Evolutionary conservation across 2,329 filamentous ascomycete species (phyloP).

Genomic region (Diaporthe eres): DNA sequence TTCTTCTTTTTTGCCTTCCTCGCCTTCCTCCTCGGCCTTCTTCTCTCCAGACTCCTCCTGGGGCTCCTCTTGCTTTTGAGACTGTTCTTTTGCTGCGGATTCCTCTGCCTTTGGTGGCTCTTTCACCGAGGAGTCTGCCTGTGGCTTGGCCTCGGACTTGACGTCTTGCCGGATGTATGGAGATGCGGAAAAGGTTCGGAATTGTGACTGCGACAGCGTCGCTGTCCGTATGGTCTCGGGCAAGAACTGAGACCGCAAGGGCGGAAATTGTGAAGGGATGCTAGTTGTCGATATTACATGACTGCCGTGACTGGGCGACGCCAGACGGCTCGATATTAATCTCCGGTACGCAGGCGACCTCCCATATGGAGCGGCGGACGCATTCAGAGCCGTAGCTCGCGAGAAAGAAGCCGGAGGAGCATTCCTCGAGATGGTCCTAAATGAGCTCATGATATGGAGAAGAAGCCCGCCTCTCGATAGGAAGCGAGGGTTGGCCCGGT

Average conservation of each 20-base stretch:
- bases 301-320: conserved; percentile 49
- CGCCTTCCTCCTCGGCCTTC: conserved; percentile 58
- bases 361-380: conserved; percentile 53
- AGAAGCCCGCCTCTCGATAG: conserved; percentile 45
- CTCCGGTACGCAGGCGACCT: conserved; percentile 64
- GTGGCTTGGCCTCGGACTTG: conserved; percentile 50
- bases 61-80: conserved; percentile 56
- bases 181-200: conserved; percentile 57
- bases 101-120: conserved; percentile 49
- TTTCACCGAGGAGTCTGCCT: conserved; percentile 56
- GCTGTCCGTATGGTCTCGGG: conserved; percentile 57
- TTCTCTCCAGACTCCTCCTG: conserved; percentile 61
- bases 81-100: conserved; percentile 51
- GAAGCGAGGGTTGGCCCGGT: conserved; percentile 6
- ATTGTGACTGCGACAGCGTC: conserved; percentile 45
- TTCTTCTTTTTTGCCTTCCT: conserved; percentile 69
- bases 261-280: conserved; percentile 51
- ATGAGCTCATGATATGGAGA: conserved; percentile 60
- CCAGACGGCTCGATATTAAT: conserved; percentile 54
- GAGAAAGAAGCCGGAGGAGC: conserved; percentile 58
- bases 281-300: conserved; percentile 47
- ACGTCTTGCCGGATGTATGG: conserved; percentile 51
- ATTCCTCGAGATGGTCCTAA: conserved; percentile 59
- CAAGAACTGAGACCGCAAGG: conserved; percentile 63
- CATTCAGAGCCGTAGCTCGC: conserved; percentile 55